Base-by-base conservation (phyloP, 805 yeast genomes). In the Barnettozyma sp. region DNA sequence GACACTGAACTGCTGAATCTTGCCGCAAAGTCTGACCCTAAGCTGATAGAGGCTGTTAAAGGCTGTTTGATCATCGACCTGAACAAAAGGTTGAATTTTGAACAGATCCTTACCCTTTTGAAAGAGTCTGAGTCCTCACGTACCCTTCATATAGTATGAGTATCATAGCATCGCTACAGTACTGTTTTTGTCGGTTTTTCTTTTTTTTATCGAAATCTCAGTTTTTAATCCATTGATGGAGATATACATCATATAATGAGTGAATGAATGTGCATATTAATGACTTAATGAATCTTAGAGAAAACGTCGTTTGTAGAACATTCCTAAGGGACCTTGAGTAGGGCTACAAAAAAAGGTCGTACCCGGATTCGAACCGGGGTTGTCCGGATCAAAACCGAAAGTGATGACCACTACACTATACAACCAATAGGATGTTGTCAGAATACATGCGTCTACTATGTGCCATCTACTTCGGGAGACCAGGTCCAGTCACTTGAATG, bases 341-440 rank as follows among this genome's bases (percentile, higher is more conserved):
- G 13, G 13, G 13, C 8, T 7, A 8, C 11, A 25, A 58, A 56
- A 49, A 37, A 26, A 76, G 82, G 81, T 76, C 83, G 76, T 71
- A 73, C 83, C 82, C 82, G 82, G 83, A 75, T 74, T 77, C 84
- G 84, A 77, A 77, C 83, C 73, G 82, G 82, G 82, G 84, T 77
- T 73, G 71, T 59, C 60, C 72, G 73, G 73, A 68, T 68, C 74
- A 68, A 67, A 68, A 68, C 74, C 74, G 72, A 68, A 63, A 57
- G 74, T 68, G 74, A 68, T 68, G 66, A 68, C 74, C 74, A 67
- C 73, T 68, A 68, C 74, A 68, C 73, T 68, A 68, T 68, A 66
- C 66, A 67, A 68, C 72, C 73, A 26, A n/a, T n/a, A n/a, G n/a
- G n/a, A n/a, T n/a, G n/a, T n/a, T n/a, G n/a, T n/a, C n/a, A n/a